phyloP scores from a whole-genome alignment of 768 basidiomycete species.

The Rhodotorula taiwanensis region DNA sequence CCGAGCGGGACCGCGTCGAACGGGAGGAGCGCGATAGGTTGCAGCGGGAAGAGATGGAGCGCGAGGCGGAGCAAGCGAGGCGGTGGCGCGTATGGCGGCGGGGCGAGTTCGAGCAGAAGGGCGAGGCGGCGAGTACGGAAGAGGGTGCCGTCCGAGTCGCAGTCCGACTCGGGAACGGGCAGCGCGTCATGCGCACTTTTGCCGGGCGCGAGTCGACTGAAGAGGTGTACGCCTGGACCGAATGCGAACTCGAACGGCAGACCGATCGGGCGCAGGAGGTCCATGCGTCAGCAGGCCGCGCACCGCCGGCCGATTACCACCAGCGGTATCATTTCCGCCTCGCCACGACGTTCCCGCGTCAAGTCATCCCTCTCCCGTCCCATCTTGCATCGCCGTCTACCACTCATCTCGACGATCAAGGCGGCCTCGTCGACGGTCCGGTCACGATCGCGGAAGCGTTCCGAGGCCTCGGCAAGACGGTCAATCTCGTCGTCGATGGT shows the following conservation, averaged over 20 bases:
- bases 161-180: constrained; percentile 53
- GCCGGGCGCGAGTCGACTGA: constrained; percentile 52
- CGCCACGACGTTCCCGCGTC: constrained; percentile 58
- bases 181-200: constrained; percentile 58
- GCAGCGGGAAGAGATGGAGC: constrained; percentile 45
- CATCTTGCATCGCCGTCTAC: background rate
- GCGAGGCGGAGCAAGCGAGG: constrained; percentile 22
- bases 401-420: background rate
- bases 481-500: constrained; percentile 41
- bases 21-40: constrained; percentile 9
- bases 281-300: background rate
- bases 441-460: constrained; percentile 36
- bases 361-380: constrained; percentile 44
- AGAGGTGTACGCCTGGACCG: constrained; percentile 66
- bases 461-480: constrained; percentile 38
- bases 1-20: constrained; percentile 41
- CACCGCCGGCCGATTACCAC: constrained; percentile 41
- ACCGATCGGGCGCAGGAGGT: constrained; percentile 37
- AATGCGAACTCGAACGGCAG: constrained; percentile 48
- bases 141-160: constrained; percentile 53
- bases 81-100: constrained; percentile 61
- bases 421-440: constrained; percentile 45
- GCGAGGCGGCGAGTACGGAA: constrained; percentile 40
- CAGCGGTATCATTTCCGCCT: constrained; percentile 67
- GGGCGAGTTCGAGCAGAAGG: constrained; percentile 49